Evolutionary conservation across 2,329 filamentous ascomycete genomes (phyloP).

Genomic region (Penicillium aurantiogriseum): DNA sequence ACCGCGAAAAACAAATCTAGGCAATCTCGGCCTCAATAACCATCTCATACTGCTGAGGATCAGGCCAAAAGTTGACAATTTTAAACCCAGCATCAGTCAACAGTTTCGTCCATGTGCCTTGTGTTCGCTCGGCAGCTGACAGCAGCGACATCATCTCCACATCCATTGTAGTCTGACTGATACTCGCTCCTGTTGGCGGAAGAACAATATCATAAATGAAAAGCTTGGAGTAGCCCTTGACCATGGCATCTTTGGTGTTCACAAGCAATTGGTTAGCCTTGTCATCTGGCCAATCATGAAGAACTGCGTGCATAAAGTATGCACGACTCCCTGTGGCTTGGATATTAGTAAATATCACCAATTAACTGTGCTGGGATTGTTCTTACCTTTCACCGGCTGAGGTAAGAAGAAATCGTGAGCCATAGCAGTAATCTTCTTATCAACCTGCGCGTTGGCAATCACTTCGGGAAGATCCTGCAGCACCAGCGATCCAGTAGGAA

Average conservation of each 20-base stretch:
- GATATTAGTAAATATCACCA: background rate
- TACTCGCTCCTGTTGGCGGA: constrained; percentile 33
- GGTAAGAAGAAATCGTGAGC: constrained; percentile 30
- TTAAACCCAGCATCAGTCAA: constrained; percentile 28
- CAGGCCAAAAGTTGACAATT: constrained; percentile 31
- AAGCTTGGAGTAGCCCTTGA: constrained; percentile 39
- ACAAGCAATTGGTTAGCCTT: constrained; percentile 33
- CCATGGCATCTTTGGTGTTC: constrained; percentile 37
- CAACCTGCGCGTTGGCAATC: constrained; percentile 27
- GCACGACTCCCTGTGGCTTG: constrained; percentile 32
- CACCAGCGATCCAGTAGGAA: constrained; percentile 34
- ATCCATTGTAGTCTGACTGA: constrained; percentile 35
- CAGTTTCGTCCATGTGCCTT: constrained; percentile 29
- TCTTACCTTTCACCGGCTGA: constrained; percentile 29
- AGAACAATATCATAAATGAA: constrained; percentile 43
- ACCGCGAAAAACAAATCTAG: background rate
- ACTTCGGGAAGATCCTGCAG: constrained; percentile 43
- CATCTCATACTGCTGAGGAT: constrained; percentile 31
- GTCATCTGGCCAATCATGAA: constrained; percentile 47
- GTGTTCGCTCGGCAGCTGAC: constrained; percentile 41
- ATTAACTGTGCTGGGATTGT: too few species aligned
- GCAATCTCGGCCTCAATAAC: constrained; percentile 29
- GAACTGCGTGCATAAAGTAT: constrained; percentile 45
- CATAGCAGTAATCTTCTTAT: constrained; percentile 26
- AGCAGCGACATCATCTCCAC: constrained; percentile 47